Conservation (phyloP, 257 asterid genomes). For the Scutellaria baicalensis region DNA sequence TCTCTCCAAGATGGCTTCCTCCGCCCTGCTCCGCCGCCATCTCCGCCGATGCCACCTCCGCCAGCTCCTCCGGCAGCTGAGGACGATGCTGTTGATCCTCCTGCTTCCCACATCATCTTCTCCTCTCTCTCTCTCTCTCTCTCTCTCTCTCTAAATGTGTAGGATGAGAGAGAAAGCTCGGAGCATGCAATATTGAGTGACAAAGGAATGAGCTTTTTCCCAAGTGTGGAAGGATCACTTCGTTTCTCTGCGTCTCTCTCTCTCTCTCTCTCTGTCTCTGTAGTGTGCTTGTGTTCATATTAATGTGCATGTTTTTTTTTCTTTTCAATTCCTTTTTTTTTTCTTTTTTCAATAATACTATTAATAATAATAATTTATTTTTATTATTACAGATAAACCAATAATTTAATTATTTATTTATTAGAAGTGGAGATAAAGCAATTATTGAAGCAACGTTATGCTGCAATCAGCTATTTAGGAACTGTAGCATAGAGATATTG, state of each 20-base stretch:
- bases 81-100: conserved; percentile 57
- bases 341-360: background rate
- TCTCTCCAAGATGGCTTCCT: conserved; percentile 96
- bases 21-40: conserved; percentile 47
- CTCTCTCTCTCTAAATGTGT: background rate
- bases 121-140: background rate
- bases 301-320: conserved; percentile 5
- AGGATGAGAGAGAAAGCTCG: background rate
- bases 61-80: conserved; percentile 41
- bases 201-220: conserved; percentile 33
- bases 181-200: conserved; percentile 25
- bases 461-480: no score
- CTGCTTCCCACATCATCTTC: conserved; percentile 91
- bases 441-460: no score
- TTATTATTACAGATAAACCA: background rate
- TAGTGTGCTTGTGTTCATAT: conserved; percentile 5
- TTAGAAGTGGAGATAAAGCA: no score
- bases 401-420: background rate
- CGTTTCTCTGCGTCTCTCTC: background rate
- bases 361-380: background rate
- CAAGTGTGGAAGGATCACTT: conserved; percentile 32
- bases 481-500: no score
- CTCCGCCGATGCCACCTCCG: conserved; percentile 15
- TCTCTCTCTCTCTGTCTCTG: background rate
- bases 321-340: background rate